Conservation (phyloP, 225 moss, liverwort and hornwort species). For the Bryum argenteum region DNA sequence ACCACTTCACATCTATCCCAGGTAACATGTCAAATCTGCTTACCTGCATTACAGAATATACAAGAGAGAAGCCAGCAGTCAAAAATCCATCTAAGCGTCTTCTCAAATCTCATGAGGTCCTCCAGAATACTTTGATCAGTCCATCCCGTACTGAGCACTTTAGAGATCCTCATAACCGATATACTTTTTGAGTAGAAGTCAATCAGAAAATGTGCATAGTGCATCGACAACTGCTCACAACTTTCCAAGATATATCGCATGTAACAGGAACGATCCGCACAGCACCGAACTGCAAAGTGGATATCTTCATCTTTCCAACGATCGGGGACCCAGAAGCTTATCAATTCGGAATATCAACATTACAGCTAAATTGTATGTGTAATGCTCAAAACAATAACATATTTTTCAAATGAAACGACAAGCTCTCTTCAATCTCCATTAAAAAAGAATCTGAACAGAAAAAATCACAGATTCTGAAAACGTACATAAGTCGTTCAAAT, state of each 20-base stretch:
- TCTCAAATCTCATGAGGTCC: neutral
- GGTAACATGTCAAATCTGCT: conserved; percentile 94
- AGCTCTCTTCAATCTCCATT: neutral
- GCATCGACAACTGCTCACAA: neutral
- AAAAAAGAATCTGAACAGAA: neutral
- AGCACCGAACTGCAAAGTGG: neutral
- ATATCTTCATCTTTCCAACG: conserved; percentile 10
- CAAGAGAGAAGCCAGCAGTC: neutral
- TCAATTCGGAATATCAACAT: neutral
- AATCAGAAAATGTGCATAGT: conserved; percentile 10
- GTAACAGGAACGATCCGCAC: conserved; percentile 14
- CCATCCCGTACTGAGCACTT: conserved; percentile 5
- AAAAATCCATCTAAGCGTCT: neutral
- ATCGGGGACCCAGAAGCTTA: conserved; percentile 6
- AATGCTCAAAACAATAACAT: neutral
- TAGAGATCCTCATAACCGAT: neutral
- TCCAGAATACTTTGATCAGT: neutral
- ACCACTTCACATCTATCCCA: conserved; percentile 88
- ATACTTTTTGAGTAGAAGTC: neutral
- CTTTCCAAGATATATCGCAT: neutral
- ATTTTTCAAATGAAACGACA: neutral
- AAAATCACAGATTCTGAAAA: neutral
- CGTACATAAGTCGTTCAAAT: neutral
- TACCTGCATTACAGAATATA: conserved; percentile 51
- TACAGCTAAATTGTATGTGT: neutral